Conservation (phyloP, 2,329 filamentous ascomycete species). For the Proliferodiscus dingleyae region DNA sequence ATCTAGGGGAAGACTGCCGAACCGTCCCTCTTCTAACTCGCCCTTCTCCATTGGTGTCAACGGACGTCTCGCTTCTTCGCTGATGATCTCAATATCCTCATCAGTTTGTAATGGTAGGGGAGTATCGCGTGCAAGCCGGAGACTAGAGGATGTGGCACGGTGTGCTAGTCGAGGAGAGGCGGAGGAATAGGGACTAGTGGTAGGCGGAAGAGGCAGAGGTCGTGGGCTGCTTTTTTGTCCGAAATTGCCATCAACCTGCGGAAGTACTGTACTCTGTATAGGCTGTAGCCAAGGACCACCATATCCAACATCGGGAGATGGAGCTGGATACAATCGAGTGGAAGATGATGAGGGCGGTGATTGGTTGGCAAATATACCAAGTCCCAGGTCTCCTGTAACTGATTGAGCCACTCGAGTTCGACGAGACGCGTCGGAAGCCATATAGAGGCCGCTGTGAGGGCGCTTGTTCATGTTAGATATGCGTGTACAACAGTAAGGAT, state of each 20-base stretch:
- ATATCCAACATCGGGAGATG: neutral
- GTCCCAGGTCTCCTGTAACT: too few species aligned
- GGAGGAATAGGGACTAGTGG: neutral
- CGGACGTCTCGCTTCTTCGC: neutral
- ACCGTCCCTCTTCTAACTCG: constrained; percentile 31
- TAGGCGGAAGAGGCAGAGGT: neutral
- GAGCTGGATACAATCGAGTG: neutral
- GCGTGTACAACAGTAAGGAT: neutral
- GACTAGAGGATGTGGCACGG: neutral
- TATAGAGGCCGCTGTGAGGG: neutral
- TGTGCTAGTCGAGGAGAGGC: neutral
- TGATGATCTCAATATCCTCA: constrained; percentile 8
- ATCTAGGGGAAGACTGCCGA: constrained; percentile 39
- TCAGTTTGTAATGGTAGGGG: constrained; percentile 11
- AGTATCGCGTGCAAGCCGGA: neutral
- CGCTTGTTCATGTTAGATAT: neutral
- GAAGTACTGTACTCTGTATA: neutral
- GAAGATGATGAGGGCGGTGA: neutral
- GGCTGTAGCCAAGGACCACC: neutral
- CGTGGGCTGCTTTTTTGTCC: neutral
- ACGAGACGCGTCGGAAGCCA: neutral
- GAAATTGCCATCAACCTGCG: neutral
- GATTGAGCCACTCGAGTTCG: neutral
- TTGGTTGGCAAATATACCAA: neutral
- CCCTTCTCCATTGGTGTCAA: constrained; percentile 29